Evolutionary conservation across 768 basidiomycete genomes (phyloP).

Genomic region (Melanogaster broomeanus): DNA sequence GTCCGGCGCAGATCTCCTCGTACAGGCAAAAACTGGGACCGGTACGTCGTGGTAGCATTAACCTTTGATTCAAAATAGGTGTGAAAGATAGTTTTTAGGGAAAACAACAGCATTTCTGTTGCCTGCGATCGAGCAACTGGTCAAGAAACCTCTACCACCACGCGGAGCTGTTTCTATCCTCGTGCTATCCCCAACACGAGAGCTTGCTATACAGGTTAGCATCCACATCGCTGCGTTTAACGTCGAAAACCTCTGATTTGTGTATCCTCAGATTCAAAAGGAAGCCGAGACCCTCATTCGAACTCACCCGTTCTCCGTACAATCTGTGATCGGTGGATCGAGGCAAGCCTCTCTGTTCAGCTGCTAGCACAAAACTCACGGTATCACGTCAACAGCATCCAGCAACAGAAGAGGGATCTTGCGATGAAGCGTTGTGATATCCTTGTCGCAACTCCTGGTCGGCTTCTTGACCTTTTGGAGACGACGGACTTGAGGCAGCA

Average conservation of each 20-base stretch:
- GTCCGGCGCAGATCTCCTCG: conserved; percentile 46
- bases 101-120: conserved; percentile 77
- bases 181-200: conserved; percentile 72
- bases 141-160: conserved; percentile 39
- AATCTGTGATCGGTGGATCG: conserved; percentile 57
- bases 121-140: conserved; percentile 71
- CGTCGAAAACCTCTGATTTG: neutral
- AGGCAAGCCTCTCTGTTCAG: conserved; percentile 33
- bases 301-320: conserved; percentile 44
- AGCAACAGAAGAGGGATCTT: conserved; percentile 28
- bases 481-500: conserved; percentile 39
- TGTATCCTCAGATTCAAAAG: conserved; percentile 54
- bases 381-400: conserved; percentile 15
- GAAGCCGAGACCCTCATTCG: conserved; percentile 52
- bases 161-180: conserved; percentile 51
- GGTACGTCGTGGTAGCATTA: conserved; percentile 39
- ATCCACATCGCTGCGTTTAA: conserved; percentile 1
- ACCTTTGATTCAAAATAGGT: neutral
- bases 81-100: conserved; percentile 32
- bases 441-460: conserved; percentile 74
- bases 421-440: conserved; percentile 44
- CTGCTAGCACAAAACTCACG: neutral
- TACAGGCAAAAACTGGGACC: conserved; percentile 62
- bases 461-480: conserved; percentile 70
- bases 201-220: conserved; percentile 71